Evolutionary conservation across 495 filamentous ascomycete species (phyloP).

Genomic region (Articulospora tetracladia): DNA sequence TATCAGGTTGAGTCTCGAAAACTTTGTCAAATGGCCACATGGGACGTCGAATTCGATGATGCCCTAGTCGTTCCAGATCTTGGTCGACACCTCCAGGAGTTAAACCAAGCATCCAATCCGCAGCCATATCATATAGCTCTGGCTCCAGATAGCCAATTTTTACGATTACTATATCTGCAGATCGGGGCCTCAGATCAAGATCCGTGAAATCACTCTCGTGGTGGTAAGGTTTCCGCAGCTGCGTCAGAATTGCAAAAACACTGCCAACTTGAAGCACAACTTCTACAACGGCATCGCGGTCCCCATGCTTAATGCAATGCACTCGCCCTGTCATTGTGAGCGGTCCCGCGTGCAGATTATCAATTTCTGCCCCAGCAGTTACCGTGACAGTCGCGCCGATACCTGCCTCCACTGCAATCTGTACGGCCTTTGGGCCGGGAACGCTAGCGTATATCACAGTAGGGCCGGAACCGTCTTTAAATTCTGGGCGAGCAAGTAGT

Average conservation of each 20-base stretch:
- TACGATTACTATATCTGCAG: constrained; percentile 50
- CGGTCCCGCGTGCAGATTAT: constrained; percentile 46
- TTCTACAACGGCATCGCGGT: constrained; percentile 44
- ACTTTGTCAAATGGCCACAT: constrained; percentile 53
- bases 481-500: constrained; percentile 44
- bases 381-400: constrained; percentile 48
- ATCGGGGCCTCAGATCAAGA: constrained; percentile 41
- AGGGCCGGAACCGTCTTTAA: constrained; percentile 34
- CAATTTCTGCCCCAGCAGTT: constrained; percentile 51
- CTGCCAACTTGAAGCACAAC: constrained; percentile 49
- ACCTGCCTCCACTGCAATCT: constrained; percentile 41
- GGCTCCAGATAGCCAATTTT: constrained; percentile 60
- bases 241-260: constrained; percentile 51
- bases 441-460: constrained; percentile 54
- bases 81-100: constrained; percentile 56
- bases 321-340: constrained; percentile 50
- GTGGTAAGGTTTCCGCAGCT: constrained; percentile 55
- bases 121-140: constrained; percentile 51
- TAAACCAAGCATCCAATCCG: constrained; percentile 51
- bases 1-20: constrained; percentile 34
- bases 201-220: constrained; percentile 51
- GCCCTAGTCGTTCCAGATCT: constrained; percentile 43
- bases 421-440: constrained; percentile 44
- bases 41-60: constrained; percentile 44
- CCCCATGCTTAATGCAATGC: constrained; percentile 50